Base-by-base conservation (phyloP, 768 basidiomycete genomes). In the Harrya chromipes region DNA sequence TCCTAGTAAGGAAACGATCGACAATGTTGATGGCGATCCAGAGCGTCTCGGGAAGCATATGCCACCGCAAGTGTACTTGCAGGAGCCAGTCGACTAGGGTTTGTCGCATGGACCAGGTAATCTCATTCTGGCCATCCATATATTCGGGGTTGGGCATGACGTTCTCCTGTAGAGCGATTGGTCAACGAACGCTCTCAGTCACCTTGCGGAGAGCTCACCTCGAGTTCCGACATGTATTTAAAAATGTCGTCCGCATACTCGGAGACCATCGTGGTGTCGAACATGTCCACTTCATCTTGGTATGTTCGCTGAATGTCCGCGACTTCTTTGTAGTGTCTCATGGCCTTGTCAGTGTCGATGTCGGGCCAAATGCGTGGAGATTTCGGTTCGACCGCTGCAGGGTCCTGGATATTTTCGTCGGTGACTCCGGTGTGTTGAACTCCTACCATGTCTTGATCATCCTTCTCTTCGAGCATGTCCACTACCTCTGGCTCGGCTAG, bases 171-270 rank as follows among this genome's bases (percentile, higher is more conserved):
- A 2, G 58, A 6, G 54, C 40, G 49, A 37, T 24, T 19, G 16
- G 39, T 62, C 46, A 74, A 36, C 53, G 52, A 66, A 57, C 42
- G 13, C 19, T 17, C 39, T 40, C 19, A 0, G n/a, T 10, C 21
- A 21, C 43, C 40, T 33, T 26, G 20, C 36, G 4, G 17, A 43
- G 23, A 16, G 68, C 83, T 35, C 49, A 93, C 92, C 82, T 99
- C 94, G 39, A 98, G 82, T 46, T 90, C 83, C 53, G 75, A 75
- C 97, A 99, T 99, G 70, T 98, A 97, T 55, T 83, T 78, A 64
- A 98, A 98, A 67, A 99, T 98, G 49, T 99, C 95, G 13, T 97
- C 93, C n/a, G 93, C 80, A 64, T 99, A 99, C 69, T 99, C 97
- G 16, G 94, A 92, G 36, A 97, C 95, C 94, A 99, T 95, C 1